phyloP scores from a whole-genome alignment of 2,329 filamentous ascomycete species.

The Pyrenochaeta sp. region DNA sequence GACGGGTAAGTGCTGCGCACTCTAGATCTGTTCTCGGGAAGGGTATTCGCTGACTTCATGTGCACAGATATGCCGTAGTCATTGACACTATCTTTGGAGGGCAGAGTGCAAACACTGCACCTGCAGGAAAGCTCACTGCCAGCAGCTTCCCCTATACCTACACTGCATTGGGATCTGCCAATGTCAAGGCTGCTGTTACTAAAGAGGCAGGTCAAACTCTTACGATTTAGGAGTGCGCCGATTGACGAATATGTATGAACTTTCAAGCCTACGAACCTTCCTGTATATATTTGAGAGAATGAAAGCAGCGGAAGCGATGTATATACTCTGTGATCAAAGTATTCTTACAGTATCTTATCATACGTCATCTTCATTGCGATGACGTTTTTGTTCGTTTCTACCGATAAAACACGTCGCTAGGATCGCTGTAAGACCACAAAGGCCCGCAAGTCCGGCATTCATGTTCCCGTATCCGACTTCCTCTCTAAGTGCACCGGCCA shows the following conservation, averaged over 20 bases:
- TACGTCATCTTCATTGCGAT: not conserved
- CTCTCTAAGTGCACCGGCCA: constrained; percentile 61
- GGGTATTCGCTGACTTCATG: constrained; percentile 23
- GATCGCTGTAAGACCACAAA: constrained; percentile 55
- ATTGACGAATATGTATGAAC: no score
- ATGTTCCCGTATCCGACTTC: constrained; percentile 65
- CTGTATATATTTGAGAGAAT: not conserved
- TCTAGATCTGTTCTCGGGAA: not conserved
- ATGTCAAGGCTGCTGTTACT: constrained; percentile 55
- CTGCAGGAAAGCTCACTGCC: constrained; percentile 57
- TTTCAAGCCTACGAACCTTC: not conserved
- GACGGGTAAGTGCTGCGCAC: constrained; percentile 44
- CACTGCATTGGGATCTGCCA: constrained; percentile 57
- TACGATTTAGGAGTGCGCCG: constrained; percentile 7
- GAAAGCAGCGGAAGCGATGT: no score
- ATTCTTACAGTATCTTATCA: not conserved
- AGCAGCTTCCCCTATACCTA: constrained; percentile 60
- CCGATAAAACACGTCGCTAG: constrained; percentile 57
- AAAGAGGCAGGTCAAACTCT: constrained; percentile 33
- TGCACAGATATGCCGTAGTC: constrained; percentile 47
- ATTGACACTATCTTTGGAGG: constrained; percentile 54
- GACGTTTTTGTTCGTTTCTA: constrained; percentile 2
- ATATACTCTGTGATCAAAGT: no score
- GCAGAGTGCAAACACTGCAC: constrained; percentile 56
- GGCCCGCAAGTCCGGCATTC: constrained; percentile 59